Evolutionary conservation across 2,329 filamentous ascomycete genomes (phyloP).

Genomic region (Zymoseptoria pseudotritici): DNA sequence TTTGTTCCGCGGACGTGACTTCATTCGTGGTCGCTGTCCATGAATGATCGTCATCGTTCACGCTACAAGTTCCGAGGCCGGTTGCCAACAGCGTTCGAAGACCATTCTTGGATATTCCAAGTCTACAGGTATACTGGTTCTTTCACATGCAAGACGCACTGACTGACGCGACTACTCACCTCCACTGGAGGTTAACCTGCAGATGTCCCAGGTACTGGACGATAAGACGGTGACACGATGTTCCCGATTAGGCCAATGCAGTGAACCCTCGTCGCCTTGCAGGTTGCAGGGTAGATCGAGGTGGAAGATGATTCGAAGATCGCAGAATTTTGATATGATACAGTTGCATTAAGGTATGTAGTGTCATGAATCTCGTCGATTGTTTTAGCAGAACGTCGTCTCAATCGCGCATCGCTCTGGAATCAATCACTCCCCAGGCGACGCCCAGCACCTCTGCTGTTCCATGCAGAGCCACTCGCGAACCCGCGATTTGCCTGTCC

Average conservation of each 20-base stretch:
- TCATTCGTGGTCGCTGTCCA: background rate
- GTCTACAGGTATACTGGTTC: background rate
- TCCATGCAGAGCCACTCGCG: conserved; percentile 43
- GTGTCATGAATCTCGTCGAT: background rate
- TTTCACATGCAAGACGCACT: background rate
- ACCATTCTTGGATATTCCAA: background rate
- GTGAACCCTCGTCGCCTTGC: background rate
- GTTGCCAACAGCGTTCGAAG: background rate
- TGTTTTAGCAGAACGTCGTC: background rate
- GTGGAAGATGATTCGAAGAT: background rate
- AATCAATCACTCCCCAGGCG: conserved; percentile 46
- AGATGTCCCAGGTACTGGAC: background rate
- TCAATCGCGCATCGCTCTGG: background rate
- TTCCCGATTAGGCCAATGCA: background rate
- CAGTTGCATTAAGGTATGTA: background rate
- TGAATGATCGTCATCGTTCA: background rate
- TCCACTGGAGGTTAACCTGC: background rate
- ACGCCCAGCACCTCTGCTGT: conserved; percentile 53
- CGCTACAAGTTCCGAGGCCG: background rate
- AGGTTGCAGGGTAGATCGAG: background rate
- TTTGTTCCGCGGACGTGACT: background rate
- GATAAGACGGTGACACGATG: background rate
- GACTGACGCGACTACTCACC: background rate
- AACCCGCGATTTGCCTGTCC: conserved; percentile 26
- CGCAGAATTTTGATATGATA: background rate